Conservation (phyloP, 345 rosid genomes). For the Bruguiera parviflora region DNA sequence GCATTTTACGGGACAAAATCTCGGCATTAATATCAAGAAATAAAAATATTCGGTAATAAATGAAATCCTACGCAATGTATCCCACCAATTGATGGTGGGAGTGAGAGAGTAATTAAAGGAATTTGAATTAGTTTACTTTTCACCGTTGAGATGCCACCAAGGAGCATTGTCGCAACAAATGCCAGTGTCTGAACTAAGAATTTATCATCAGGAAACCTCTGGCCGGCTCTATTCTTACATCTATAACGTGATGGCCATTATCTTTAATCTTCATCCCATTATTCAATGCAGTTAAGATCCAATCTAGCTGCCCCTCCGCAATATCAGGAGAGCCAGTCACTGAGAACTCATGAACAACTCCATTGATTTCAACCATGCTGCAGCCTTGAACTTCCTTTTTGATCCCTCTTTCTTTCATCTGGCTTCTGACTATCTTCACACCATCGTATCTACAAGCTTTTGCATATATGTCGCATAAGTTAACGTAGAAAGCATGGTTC, state of each 20-base stretch:
- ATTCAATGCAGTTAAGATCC: conserved; percentile 31
- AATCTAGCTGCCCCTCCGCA: conserved; percentile 28
- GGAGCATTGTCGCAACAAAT: no score
- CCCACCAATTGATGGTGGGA: no score
- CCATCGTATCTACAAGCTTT: conserved; percentile 46
- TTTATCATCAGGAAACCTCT: no score
- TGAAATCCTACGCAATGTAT: no score
- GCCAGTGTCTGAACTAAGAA: no score
- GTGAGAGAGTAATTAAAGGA: no score
- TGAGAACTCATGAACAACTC: conserved; percentile 48
- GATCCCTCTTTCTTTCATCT: conserved; percentile 45
- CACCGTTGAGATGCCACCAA: no score
- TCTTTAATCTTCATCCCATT: conserved; percentile 28
- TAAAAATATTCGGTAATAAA: no score
- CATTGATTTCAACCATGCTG: conserved; percentile 58
- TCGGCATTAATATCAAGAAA: no score
- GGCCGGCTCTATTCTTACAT: no score
- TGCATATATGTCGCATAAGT: conserved; percentile 52
- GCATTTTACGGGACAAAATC: no score
- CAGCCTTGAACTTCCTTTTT: conserved; percentile 51
- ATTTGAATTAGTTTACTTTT: no score
- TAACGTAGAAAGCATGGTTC: conserved; percentile 53
- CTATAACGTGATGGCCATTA: background rate
- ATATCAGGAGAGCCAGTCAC: conserved; percentile 34
- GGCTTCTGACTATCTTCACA: conserved; percentile 36